A percentile compares a stretch with the other conserved stretches of the same genome.
These are phyloP conservation scores for Cocos nucifera DNA, from an alignment of 176 grass and related monocot genomes.

Conservation along the genomic window DNA sequence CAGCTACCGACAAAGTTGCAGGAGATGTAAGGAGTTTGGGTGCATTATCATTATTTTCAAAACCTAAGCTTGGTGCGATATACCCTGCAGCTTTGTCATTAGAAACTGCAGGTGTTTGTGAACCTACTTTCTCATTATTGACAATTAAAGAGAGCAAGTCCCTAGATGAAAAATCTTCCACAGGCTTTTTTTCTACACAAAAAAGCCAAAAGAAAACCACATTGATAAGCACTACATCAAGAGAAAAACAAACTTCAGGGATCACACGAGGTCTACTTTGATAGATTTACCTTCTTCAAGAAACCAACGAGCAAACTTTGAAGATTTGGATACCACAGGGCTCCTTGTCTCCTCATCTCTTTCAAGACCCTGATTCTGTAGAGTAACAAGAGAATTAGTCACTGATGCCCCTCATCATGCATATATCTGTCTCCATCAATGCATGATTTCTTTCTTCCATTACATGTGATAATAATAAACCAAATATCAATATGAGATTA, in stretches of 20 bases:
- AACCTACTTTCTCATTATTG: conserved; percentile 48
- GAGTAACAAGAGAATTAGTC: conserved; percentile 9
- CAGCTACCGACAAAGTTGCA: conserved; percentile 21
- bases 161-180: conserved; percentile 55
- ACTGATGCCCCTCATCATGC: not conserved
- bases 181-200: conserved; percentile 37
- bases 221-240: conserved; percentile 6
- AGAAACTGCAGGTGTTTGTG: conserved; percentile 30
- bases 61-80: conserved; percentile 23
- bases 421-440: not conserved
- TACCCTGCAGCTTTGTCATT: conserved; percentile 26
- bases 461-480: too few relatives aligned
- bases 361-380: conserved; percentile 50
- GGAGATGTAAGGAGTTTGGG: not conserved
- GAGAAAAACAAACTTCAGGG: conserved; percentile 14
- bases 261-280: not conserved
- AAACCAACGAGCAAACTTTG: conserved; percentile 91
- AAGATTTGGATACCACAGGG: conserved; percentile 57
- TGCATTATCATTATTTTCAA: conserved; percentile 21
- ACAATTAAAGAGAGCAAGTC: conserved; percentile 71
- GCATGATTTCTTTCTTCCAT: too few relatives aligned
- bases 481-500: too few relatives aligned
- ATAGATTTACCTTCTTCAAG: conserved; percentile 50
- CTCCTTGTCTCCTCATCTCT: conserved; percentile 28
- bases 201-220: not conserved